Conservation (phyloP, 1,284 basidiomycete genomes). For the Laetiporus sulphureus region DNA sequence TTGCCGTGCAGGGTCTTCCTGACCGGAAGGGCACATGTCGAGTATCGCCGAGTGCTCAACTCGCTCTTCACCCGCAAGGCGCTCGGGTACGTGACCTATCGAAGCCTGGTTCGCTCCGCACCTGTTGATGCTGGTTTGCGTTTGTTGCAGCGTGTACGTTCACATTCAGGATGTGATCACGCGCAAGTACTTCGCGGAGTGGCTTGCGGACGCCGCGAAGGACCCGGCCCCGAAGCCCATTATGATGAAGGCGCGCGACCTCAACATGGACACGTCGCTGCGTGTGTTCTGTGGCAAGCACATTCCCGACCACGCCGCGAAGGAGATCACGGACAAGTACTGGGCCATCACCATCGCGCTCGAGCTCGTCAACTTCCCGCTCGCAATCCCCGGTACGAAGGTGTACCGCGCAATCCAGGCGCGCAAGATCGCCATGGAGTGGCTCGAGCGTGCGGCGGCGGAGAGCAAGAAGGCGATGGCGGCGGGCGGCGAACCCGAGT, state of each 20-base stretch:
- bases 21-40: conserved; percentile 89
- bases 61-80: conserved; percentile 92
- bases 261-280: conserved; percentile 98
- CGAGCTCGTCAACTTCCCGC: conserved; percentile 98
- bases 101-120: too few relatives aligned
- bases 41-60: conserved; percentile 91
- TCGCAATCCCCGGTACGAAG: conserved; percentile 95
- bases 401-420: conserved; percentile 93
- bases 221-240: conserved; percentile 55
- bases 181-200: conserved; percentile 68
- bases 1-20: conserved; percentile 79
- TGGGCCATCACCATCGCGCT: conserved; percentile 95
- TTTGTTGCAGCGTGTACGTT: conserved; percentile 84
- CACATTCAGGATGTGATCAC: conserved; percentile 84
- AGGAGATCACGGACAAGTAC: conserved; percentile 89
- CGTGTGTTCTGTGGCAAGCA: conserved; percentile 93
- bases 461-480: conserved; percentile 85
- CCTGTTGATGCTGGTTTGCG: too few relatives aligned
- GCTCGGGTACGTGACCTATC: conserved; percentile 53
- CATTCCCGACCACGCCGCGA: conserved; percentile 73
- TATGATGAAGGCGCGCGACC: conserved; percentile 88
- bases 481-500: conserved; percentile 75
- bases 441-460: conserved; percentile 76
- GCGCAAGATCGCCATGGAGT: conserved; percentile 83
- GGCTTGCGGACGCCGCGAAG: conserved; percentile 56